Evolutionary conservation across 495 filamentous ascomycete genomes (phyloP).

Genomic region (Aeminium ludgeri): DNA sequence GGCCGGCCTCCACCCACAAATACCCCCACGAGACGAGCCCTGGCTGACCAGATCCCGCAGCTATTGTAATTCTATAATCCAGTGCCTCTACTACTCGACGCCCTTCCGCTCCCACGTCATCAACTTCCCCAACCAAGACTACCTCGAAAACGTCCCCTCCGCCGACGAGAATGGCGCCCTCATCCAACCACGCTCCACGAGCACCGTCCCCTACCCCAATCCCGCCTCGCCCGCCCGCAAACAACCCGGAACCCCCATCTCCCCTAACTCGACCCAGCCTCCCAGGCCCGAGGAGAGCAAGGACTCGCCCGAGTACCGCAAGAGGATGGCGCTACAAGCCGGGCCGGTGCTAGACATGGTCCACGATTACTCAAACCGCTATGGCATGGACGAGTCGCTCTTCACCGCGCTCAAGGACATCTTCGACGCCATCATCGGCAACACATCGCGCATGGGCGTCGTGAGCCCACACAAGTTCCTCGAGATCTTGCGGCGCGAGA

Average conservation of each 20-base stretch:
- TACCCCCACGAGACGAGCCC: too few species aligned
- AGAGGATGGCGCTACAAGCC: slow-evolving; percentile 77
- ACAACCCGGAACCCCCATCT: background rate
- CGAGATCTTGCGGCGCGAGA: slow-evolving; percentile 80
- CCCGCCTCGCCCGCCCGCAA: slow-evolving; percentile 12
- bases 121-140: slow-evolving; percentile 57
- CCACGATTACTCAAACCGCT: slow-evolving; percentile 58
- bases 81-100: slow-evolving; percentile 89
- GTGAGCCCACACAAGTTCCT: slow-evolving; percentile 87
- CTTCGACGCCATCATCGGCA: slow-evolving; percentile 77
- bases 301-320: slow-evolving; percentile 86
- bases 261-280: slow-evolving; percentile 26
- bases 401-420: slow-evolving; percentile 93
- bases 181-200: slow-evolving; percentile 2
- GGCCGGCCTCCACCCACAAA: background rate
- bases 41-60: too few species aligned
- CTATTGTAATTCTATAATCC: slow-evolving; percentile 95
- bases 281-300: slow-evolving; percentile 56
- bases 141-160: slow-evolving; percentile 5
- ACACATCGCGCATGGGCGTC: slow-evolving; percentile 68
- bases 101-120: slow-evolving; percentile 91
- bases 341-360: slow-evolving; percentile 72
- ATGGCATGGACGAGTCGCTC: slow-evolving; percentile 86
- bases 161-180: slow-evolving; percentile 1
- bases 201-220: slow-evolving; percentile 12